Evolutionary conservation across 1,284 basidiomycete species (phyloP).

Genomic region (Sporisorium graminicola): DNA sequence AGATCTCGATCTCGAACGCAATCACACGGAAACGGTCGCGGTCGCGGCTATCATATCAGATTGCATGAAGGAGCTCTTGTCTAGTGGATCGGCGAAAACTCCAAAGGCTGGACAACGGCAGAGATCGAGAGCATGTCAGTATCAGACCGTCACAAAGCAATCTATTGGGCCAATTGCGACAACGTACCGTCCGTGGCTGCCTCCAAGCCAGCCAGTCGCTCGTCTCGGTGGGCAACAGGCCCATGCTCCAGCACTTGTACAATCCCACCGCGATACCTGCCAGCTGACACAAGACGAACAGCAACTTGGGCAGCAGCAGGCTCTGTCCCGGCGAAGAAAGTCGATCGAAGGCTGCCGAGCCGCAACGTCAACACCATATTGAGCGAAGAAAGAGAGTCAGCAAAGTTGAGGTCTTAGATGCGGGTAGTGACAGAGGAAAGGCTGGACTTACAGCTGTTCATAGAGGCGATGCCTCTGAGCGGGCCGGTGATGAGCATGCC

Average conservation of each 20-base stretch:
- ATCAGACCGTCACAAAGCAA: not conserved
- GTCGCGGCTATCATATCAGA: not conserved
- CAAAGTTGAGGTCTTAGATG: too few species aligned
- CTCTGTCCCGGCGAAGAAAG: slow-evolving; percentile 56
- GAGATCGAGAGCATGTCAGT: not conserved
- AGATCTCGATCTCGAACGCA: not conserved
- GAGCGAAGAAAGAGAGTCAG: slow-evolving; percentile 1
- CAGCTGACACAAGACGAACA: slow-evolving; percentile 62
- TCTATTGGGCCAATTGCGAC: not conserved
- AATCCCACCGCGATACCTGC: slow-evolving; percentile 57
- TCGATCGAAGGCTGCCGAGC: slow-evolving; percentile 54
- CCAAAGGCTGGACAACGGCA: slow-evolving; percentile 32
- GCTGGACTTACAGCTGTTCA: slow-evolving; percentile 55
- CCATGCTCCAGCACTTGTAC: slow-evolving; percentile 69
- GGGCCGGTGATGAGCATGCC: slow-evolving; percentile 66
- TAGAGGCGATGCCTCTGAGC: slow-evolving; percentile 52
- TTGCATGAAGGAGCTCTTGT: not conserved
- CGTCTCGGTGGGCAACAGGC: slow-evolving; percentile 65
- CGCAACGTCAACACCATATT: not conserved
- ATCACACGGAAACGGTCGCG: not conserved
- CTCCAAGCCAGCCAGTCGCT: slow-evolving; percentile 69
- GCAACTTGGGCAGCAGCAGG: slow-evolving; percentile 56
- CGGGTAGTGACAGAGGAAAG: not conserved
- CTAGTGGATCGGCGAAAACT: slow-evolving; percentile 47
- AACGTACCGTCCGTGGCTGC: slow-evolving; percentile 59